Conservation (phyloP, 2,329 filamentous ascomycete genomes). For the Septoria petroselini region DNA sequence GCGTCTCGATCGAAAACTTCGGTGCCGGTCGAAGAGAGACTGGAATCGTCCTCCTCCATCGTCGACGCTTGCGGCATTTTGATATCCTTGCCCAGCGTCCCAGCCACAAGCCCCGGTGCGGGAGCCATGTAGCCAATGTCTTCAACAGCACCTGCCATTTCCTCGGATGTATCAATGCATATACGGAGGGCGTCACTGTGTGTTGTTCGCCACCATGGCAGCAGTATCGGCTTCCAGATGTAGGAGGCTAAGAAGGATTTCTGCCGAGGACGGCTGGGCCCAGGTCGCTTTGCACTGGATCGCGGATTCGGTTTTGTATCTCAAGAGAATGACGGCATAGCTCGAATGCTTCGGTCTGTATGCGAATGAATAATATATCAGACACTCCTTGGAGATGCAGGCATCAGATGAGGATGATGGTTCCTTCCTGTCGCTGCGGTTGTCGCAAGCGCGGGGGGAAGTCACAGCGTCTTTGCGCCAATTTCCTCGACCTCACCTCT, state of each 20-base stretch:
- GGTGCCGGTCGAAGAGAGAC: conserved; percentile 34
- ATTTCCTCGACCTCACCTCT: conserved; percentile 6
- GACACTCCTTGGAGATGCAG: background rate
- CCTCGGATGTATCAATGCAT: conserved; percentile 11
- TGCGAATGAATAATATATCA: background rate
- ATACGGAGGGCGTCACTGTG: conserved; percentile 8
- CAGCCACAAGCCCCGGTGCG: conserved; percentile 13
- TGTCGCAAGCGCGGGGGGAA: conserved; percentile 4
- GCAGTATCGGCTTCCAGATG: conserved; percentile 7
- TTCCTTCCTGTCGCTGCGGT: background rate
- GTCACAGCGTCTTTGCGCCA: conserved; percentile 6
- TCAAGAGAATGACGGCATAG: conserved; percentile 7
- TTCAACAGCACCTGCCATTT: conserved; percentile 19
- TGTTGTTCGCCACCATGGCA: conserved; percentile 22
- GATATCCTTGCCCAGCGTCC: conserved; percentile 19
- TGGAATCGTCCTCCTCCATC: conserved; percentile 34
- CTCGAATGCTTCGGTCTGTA: background rate
- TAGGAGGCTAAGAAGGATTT: conserved; percentile 12
- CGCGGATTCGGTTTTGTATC: background rate
- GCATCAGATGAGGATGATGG: conserved; percentile 1
- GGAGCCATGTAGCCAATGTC: conserved; percentile 21
- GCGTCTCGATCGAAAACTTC: conserved; percentile 32
- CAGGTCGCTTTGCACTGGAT: background rate
- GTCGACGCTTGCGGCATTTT: conserved; percentile 17
- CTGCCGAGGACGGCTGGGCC: conserved; percentile 11